Evolutionary conservation across 1,284 basidiomycete genomes (phyloP).

Genomic region (Kalmanozyma brasiliensis): DNA sequence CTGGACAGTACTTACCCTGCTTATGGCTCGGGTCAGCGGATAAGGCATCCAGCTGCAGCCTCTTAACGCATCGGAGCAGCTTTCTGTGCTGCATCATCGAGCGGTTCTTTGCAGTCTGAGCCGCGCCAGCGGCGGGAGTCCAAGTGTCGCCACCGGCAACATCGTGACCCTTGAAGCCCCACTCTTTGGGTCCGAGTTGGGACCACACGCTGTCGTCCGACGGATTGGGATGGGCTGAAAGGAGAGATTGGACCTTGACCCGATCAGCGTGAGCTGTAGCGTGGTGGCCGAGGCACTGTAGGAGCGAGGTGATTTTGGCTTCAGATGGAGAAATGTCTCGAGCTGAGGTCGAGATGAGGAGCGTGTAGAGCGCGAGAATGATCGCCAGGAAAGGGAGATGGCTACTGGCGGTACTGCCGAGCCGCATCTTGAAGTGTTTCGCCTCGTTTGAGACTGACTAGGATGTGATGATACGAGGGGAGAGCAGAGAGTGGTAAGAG

Average conservation of each 20-base stretch:
- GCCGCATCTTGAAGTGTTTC: not conserved
- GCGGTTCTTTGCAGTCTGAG: not conserved
- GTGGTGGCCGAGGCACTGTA: slow-evolving; percentile 20
- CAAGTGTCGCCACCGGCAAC: slow-evolving; percentile 5
- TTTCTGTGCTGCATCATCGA: slow-evolving; percentile 7
- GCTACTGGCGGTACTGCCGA: not conserved
- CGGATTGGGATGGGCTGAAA: slow-evolving; percentile 6
- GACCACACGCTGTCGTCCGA: slow-evolving; percentile 10
- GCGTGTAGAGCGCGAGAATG: not conserved
- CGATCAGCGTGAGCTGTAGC: slow-evolving; percentile 1
- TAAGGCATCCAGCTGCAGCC: slow-evolving; percentile 1
- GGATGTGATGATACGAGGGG: too few species aligned
- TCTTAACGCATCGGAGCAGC: slow-evolving; percentile 8
- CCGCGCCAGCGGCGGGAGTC: not conserved
- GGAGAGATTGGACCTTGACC: slow-evolving; percentile 5
- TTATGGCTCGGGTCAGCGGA: too few species aligned
- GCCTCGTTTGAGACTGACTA: too few species aligned
- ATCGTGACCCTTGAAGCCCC: slow-evolving; percentile 26
- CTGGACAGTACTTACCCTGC: too few species aligned
- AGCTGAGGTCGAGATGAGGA: not conserved
- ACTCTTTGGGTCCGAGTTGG: slow-evolving; percentile 9
- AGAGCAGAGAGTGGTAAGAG: too few species aligned
- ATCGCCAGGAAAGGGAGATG: not conserved
- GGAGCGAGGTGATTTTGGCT: not conserved
- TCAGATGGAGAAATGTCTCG: not conserved